Percentiles rank a stretch among this genome's conserved stretches.
phyloP scores from a whole-genome alignment of 768 basidiomycete species.

The Nidularia sp. region DNA sequence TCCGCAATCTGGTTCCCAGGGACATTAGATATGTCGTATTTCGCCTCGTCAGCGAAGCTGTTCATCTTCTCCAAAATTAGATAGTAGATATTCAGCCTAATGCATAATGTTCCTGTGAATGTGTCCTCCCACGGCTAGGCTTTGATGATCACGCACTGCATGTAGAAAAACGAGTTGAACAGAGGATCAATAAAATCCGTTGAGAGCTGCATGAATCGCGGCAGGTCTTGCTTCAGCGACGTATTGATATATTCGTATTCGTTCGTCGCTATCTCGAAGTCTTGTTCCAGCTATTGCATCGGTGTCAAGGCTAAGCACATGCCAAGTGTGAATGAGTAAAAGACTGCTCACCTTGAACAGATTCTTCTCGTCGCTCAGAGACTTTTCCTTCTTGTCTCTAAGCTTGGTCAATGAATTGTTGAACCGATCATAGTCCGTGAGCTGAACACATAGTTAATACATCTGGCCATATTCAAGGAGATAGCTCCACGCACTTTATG shows the following conservation, averaged over 20 bases:
- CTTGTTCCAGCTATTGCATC: conserved; percentile 82
- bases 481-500: conserved; percentile 66
- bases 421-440: conserved; percentile 92
- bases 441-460: conserved; percentile 31
- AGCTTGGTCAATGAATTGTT: conserved; percentile 95
- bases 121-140: conserved; percentile 1
- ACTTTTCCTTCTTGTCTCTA: conserved; percentile 98
- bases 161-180: conserved; percentile 99
- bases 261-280: conserved; percentile 86
- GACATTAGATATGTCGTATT: conserved; percentile 67
- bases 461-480: background rate
- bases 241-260: conserved; percentile 94
- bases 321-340: too few relatives aligned
- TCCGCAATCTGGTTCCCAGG: conserved; percentile 65
- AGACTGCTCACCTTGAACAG: conserved; percentile 76
- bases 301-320: background rate
- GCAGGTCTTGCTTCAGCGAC: conserved; percentile 86
- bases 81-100: conserved; percentile 90
- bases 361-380: conserved; percentile 93
- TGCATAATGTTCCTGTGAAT: background rate
- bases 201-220: conserved; percentile 84
- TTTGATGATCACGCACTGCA: conserved; percentile 58
- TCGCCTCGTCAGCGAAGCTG: conserved; percentile 73
- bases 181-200: conserved; percentile 92
- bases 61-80: conserved; percentile 92